Percentiles rank a stretch among this genome's conserved stretches.
phyloP scores from a whole-genome alignment of 352 stramenopile genomes.

The Globisporangium ultimum region DNA sequence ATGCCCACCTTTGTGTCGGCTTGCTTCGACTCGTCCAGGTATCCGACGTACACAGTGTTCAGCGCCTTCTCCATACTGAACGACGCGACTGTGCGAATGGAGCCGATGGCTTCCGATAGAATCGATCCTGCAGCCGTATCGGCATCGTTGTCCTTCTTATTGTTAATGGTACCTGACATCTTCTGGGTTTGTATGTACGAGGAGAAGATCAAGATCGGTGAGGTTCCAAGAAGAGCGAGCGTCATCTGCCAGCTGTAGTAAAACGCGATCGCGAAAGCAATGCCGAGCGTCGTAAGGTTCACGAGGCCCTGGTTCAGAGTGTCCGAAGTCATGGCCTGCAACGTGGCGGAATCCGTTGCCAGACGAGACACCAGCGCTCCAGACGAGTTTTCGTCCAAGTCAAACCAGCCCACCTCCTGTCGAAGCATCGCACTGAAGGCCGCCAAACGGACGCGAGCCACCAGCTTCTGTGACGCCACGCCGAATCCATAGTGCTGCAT shows the following conservation, averaged over 20 bases:
- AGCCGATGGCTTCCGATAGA: constrained; percentile 40
- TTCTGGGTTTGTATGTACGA: constrained; percentile 46
- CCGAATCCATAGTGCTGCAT: constrained; percentile 57
- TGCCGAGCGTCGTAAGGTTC: constrained; percentile 44
- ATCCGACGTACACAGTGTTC: constrained; percentile 14
- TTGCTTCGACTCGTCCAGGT: too few species aligned
- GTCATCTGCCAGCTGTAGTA: constrained; percentile 66
- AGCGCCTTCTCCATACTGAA: constrained; percentile 53
- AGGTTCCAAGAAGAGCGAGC: constrained; percentile 30
- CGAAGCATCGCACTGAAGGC: constrained; percentile 58
- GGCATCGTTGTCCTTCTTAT: constrained; percentile 40
- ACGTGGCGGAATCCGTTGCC: constrained; percentile 61
- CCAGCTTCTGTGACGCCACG: constrained; percentile 42
- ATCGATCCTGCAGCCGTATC: constrained; percentile 32
- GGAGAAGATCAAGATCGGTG: constrained; percentile 22
- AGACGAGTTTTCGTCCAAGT: constrained; percentile 53
- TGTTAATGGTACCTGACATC: constrained; percentile 27
- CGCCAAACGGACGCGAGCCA: constrained; percentile 33
- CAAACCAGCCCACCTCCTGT: constrained; percentile 81
- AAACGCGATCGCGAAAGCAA: constrained; percentile 44
- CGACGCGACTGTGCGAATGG: constrained; percentile 61
- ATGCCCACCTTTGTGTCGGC: constrained; percentile 23
- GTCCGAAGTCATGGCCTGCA: constrained; percentile 76
- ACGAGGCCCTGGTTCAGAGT: constrained; percentile 52
- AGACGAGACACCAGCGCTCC: constrained; percentile 63